phyloP scores from a whole-genome alignment of 495 filamentous ascomycete genomes.

The Neurospora sp. region DNA sequence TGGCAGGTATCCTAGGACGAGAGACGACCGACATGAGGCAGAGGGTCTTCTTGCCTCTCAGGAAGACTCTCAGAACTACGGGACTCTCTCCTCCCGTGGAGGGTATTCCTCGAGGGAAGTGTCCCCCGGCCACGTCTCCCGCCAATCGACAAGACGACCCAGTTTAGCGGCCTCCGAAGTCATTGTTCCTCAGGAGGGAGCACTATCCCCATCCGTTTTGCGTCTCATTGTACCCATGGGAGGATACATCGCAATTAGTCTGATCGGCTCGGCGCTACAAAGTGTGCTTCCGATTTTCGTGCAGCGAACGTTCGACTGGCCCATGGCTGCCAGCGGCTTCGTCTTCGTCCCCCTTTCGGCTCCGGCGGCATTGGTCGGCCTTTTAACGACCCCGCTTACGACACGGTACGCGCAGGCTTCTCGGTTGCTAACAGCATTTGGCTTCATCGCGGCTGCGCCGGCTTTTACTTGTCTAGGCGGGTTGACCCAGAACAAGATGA shows the following conservation, averaged over 20 bases:
- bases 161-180: not conserved
- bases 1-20: not conserved
- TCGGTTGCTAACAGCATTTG: slow-evolving; percentile 10
- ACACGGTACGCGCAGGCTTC: slow-evolving; percentile 7
- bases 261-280: slow-evolving; percentile 15
- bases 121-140: not conserved
- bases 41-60: not conserved
- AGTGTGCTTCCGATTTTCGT: slow-evolving; percentile 17
- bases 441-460: slow-evolving; percentile 15
- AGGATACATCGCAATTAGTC: slow-evolving; percentile 15
- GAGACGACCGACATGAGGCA: not conserved
- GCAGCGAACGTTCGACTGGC: slow-evolving; percentile 11
- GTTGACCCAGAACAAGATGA: not conserved
- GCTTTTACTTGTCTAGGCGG: slow-evolving; percentile 10
- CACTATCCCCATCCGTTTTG: not conserved
- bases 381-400: slow-evolving; percentile 8
- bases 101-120: not conserved
- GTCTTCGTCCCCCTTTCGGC: slow-evolving; percentile 15
- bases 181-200: not conserved
- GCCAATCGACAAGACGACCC: not conserved
- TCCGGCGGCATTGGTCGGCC: slow-evolving; percentile 14
- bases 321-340: slow-evolving; percentile 6
- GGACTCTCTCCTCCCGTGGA: slow-evolving; percentile 5
- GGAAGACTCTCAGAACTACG: slow-evolving; percentile 6
- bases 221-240: slow-evolving; percentile 13